A percentile compares a stretch with the other conserved stretches of the same genome.
phyloP scores from a whole-genome alignment of 2,329 filamentous ascomycete species.

The Bipolaris gigantea region DNA sequence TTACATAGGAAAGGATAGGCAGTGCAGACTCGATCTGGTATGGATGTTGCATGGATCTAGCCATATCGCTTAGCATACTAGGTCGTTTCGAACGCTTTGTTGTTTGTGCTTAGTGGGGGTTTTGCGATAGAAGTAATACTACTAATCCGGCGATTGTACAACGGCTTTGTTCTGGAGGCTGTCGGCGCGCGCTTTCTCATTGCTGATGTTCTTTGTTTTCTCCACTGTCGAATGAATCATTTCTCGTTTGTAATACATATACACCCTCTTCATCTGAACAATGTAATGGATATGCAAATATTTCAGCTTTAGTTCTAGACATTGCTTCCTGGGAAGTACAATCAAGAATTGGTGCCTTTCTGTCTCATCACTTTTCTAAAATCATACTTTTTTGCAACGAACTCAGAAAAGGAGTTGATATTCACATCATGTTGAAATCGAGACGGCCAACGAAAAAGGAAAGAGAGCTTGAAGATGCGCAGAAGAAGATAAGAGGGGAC shows the following conservation, averaged over 20 bases:
- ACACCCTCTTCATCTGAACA: no score
- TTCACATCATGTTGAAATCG: not conserved
- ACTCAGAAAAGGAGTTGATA: not conserved
- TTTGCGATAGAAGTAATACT: not conserved
- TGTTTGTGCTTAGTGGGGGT: not conserved
- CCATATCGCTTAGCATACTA: not conserved
- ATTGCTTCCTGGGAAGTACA: not conserved
- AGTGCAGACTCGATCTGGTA: no score
- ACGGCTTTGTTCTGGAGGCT: not conserved
- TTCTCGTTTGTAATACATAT: no score
- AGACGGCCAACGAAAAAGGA: not conserved
- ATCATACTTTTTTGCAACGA: no score
- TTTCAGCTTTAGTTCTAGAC: not conserved
- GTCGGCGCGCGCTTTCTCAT: not conserved
- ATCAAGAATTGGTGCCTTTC: not conserved
- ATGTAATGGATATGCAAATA: not conserved
- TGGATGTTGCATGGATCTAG: not conserved
- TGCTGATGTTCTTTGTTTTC: not conserved
- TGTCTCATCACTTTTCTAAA: not conserved
- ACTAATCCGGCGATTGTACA: not conserved
- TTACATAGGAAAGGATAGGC: not conserved
- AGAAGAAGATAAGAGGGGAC: not conserved
- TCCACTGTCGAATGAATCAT: not conserved
- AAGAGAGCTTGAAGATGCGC: not conserved
- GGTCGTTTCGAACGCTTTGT: not conserved